Percentiles rank a stretch among this genome's conserved stretches.
These are phyloP conservation scores for Candida koratica DNA, from an alignment of 805 yeast genomes.

Conservation along the genomic window DNA sequence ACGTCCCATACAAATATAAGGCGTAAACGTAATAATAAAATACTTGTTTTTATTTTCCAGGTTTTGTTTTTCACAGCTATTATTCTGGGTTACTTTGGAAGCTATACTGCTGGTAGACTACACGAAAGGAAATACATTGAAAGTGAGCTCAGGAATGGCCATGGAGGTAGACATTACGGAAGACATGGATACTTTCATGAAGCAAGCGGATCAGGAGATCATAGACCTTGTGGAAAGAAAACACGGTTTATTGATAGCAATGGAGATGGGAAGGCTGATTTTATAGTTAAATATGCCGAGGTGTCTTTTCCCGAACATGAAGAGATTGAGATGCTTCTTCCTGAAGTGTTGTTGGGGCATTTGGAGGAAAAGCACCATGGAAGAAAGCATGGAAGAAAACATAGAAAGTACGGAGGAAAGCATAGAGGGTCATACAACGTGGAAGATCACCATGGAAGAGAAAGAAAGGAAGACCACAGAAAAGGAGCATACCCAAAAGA, in stretches of 20 bases:
- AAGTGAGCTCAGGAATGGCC: not conserved
- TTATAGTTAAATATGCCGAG: constrained; percentile 2
- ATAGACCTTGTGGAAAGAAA: not conserved
- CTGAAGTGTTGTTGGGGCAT: too few relatives aligned
- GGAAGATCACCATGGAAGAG: too few relatives aligned
- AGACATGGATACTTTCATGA: not conserved
- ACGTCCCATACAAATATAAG: not conserved
- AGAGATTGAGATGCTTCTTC: too few relatives aligned
- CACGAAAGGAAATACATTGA: constrained; percentile 8
- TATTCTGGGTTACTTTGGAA: constrained; percentile 1
- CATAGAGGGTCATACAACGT: too few relatives aligned
- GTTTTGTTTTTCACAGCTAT: constrained; percentile 1
- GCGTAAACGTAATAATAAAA: not conserved
- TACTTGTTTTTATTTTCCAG: constrained; percentile 1
- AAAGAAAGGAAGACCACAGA: too few relatives aligned
- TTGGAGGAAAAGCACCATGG: too few relatives aligned
- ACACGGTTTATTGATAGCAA: constrained; percentile 6
- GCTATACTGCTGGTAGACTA: constrained; percentile 9
- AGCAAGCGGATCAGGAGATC: not conserved
- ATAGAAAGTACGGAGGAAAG: too few relatives aligned
- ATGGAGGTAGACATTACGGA: not conserved
- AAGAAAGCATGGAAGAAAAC: too few relatives aligned
- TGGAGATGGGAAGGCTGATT: constrained; percentile 7
- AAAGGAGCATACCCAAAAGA: too few relatives aligned
- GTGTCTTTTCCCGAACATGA: too few relatives aligned